Evolutionary conservation across 2,329 filamentous ascomycete genomes (phyloP).

Genomic region (Colletotrichum tropicale): DNA sequence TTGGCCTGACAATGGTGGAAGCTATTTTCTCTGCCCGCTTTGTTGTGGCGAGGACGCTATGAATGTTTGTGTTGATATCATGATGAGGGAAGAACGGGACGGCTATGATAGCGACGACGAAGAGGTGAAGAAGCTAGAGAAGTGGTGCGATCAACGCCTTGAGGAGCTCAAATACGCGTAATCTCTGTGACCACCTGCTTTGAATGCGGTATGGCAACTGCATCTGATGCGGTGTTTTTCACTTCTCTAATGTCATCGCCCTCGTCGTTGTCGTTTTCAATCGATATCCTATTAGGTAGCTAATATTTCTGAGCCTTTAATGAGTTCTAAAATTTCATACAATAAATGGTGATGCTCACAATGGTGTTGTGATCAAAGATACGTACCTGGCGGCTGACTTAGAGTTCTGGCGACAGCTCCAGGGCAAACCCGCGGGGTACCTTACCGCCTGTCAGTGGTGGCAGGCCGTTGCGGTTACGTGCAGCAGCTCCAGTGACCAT

Average conservation of each 20-base stretch:
- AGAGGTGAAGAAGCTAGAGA: too few relatives aligned
- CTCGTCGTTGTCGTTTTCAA: too few relatives aligned
- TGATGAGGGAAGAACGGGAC: rapidly evolving
- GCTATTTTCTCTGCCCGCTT: neutral
- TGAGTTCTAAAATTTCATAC: neutral
- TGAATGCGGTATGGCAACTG: too few relatives aligned
- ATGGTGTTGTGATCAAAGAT: neutral
- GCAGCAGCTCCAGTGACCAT: neutral
- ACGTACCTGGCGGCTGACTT: neutral
- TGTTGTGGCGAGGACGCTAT: neutral
- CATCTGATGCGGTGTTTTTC: too few relatives aligned
- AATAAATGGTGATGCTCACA: neutral
- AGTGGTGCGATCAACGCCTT: neutral
- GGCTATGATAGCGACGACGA: neutral
- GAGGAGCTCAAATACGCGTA: neutral
- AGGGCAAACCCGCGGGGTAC: neutral
- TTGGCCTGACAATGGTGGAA: too few relatives aligned
- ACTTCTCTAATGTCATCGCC: neutral
- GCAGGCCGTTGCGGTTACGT: neutral
- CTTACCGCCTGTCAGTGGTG: neutral
- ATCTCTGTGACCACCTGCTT: too few relatives aligned
- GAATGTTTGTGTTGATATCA: neutral
- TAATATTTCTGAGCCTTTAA: neutral
- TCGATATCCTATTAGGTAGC: too few relatives aligned
- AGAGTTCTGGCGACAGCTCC: neutral